Evolutionary conservation across 306 rosid genomes (phyloP).

Genomic region (Vigna radiata): DNA sequence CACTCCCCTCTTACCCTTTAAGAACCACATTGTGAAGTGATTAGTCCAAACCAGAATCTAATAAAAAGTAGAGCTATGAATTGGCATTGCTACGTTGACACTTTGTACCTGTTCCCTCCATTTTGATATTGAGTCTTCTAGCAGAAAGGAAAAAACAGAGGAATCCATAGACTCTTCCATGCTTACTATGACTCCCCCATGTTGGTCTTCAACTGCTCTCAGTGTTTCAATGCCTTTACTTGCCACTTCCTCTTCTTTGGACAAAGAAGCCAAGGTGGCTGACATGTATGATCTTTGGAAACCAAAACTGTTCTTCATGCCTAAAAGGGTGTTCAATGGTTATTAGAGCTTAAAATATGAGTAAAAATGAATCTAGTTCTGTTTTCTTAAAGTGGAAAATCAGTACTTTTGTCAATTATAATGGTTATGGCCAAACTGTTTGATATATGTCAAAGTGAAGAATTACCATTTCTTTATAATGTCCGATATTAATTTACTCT

Average conservation of each 20-base stretch:
- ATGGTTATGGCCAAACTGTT: too few species aligned
- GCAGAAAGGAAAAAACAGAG: slow-evolving; percentile 53
- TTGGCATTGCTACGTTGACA: too few species aligned
- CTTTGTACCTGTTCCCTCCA: slow-evolving; percentile 69
- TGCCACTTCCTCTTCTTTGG: slow-evolving; percentile 40
- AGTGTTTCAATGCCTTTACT: slow-evolving; percentile 47
- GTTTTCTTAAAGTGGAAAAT: background rate
- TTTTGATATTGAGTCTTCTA: slow-evolving; percentile 61
- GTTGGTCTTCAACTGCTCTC: slow-evolving; percentile 56
- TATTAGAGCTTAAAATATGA: background rate
- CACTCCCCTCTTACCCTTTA: slow-evolving; percentile 80
- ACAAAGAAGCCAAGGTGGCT: slow-evolving; percentile 38
- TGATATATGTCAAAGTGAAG: background rate
- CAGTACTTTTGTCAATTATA: too few species aligned
- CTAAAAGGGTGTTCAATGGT: slow-evolving; percentile 22
- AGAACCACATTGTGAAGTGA: slow-evolving; percentile 14
- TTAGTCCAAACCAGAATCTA: background rate
- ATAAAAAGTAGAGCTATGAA: background rate
- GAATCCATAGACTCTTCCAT: slow-evolving; percentile 64
- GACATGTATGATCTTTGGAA: slow-evolving; percentile 43
- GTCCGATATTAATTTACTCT: background rate
- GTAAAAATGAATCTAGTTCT: background rate
- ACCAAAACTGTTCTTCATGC: slow-evolving; percentile 33
- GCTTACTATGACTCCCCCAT: slow-evolving; percentile 74
- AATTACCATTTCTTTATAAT: background rate